A percentile compares a stretch with the other conserved stretches of the same genome.
Conservation (phyloP, 352 stramenopile species). For the Phytophthora pisi region DNA sequence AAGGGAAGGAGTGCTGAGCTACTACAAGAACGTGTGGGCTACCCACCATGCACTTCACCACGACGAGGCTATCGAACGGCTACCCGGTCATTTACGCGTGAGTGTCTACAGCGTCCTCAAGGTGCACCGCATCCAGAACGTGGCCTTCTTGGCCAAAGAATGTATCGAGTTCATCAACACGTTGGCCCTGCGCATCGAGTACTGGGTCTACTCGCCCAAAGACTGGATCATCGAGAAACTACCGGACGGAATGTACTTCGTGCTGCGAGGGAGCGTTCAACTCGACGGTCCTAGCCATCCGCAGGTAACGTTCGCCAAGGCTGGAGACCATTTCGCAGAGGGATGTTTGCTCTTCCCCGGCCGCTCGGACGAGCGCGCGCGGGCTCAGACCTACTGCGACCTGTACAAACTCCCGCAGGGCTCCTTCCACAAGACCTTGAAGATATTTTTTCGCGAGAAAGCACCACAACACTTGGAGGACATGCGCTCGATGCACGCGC, state of each 20-base stretch:
- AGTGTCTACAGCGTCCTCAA: constrained; percentile 62
- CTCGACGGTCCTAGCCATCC: constrained; percentile 42
- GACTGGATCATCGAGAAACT: constrained; percentile 79
- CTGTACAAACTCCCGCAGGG: constrained; percentile 71
- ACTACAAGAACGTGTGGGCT: constrained; percentile 68
- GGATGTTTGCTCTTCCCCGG: constrained; percentile 49
- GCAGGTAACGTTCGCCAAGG: constrained; percentile 41
- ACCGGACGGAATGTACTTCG: constrained; percentile 70
- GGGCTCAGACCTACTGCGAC: constrained; percentile 74
- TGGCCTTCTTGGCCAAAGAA: constrained; percentile 67
- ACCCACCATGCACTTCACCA: constrained; percentile 56
- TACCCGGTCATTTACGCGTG: constrained; percentile 66
- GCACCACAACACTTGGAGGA: constrained; percentile 40
- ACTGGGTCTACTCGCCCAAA: constrained; percentile 63
- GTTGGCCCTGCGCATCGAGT: constrained; percentile 52
- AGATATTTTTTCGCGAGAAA: constrained; percentile 56
- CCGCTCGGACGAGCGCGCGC: constrained; percentile 53
- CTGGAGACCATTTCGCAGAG: constrained; percentile 66
- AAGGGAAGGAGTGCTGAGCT: constrained; percentile 57
- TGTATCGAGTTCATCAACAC: constrained; percentile 78
- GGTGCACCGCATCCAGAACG: constrained; percentile 61
- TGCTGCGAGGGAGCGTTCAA: constrained; percentile 58
- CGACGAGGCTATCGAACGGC: constrained; percentile 47
- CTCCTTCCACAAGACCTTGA: constrained; percentile 57
- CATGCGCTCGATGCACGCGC: constrained; percentile 61